These are phyloP conservation scores for Rhododendron henanense DNA, from an alignment of 148 eudicot genomes.

Conservation along the genomic window DNA sequence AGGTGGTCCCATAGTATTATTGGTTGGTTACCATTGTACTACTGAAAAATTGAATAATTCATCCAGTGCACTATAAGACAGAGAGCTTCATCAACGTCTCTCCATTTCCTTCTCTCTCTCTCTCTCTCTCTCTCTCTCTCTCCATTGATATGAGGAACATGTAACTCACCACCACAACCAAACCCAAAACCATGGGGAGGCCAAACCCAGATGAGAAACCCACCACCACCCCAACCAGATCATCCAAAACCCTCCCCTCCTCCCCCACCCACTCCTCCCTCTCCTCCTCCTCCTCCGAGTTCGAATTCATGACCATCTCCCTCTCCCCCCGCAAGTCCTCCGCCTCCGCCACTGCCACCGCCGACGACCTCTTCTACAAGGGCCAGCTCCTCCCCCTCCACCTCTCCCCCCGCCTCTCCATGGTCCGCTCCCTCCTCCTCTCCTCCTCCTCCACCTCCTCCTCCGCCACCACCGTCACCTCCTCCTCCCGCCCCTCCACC, in stretches of 20 bases:
- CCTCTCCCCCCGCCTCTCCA: slow-evolving; percentile 72
- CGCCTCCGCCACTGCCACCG: slow-evolving; percentile 77
- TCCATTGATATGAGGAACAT: not conserved
- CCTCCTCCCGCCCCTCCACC: slow-evolving; percentile 42
- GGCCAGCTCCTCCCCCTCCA: slow-evolving; percentile 85
- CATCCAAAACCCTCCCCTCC: slow-evolving; percentile 78
- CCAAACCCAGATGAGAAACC: not conserved
- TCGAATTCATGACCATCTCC: slow-evolving; percentile 61
- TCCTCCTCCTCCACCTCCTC: slow-evolving; percentile 60
- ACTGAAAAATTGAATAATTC: not conserved
- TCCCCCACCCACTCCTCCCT: slow-evolving; percentile 73
- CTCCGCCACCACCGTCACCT: slow-evolving; percentile 27
- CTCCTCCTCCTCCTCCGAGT: slow-evolving; percentile 73
- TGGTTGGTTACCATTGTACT: not conserved
- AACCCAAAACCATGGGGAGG: slow-evolving; percentile 35
- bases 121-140: not conserved
- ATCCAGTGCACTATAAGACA: not conserved
- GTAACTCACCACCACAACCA: not conserved
- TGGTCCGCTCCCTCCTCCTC: slow-evolving; percentile 65
- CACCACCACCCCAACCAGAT: slow-evolving; percentile 15
- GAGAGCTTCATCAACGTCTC: not conserved
- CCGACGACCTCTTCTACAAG: slow-evolving; percentile 90
- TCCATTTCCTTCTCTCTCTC: not conserved
- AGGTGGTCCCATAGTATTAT: not conserved
- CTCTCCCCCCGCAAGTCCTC: slow-evolving; percentile 75